Base-by-base conservation (phyloP, 2,329 filamentous ascomycete species). In the Nothomitra cinnamomea region DNA sequence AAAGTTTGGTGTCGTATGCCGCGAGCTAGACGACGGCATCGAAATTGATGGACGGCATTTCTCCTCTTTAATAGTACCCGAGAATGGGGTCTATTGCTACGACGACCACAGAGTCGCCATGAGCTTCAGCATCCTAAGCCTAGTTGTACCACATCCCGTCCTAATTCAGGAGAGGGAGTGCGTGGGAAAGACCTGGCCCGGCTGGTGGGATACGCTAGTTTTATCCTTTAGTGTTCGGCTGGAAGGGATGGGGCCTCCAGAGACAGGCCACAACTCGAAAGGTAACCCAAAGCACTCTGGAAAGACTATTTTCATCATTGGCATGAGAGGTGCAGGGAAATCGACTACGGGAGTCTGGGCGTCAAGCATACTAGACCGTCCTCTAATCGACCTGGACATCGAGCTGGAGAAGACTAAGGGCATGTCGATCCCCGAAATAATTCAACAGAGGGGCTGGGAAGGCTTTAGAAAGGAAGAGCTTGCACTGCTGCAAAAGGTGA, bases 61-160 rank as follows among this genome's bases (percentile, higher is more conserved):
- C 43, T 64, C 74, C 41, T 67, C 72, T 4, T 66, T 76, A 47
- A 65, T 70, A 17, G 70, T 78, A 35, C 82, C 85, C 1, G 65
- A 70, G n/a, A 75, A 72, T 7, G 81, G 84, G 28, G 77, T 98
- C 43, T 83, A 85, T 69, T 96, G 90, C 70, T 98, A 96, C 60
- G 92, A 98, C 64, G 92, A 98, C 63, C 92, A 98, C 66, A 85
- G 92, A 56, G 88, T 98, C 12, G 92, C 92, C 22, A 98, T 98
- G 88, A 95, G 90, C 68, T 95, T 98, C 69, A 92, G 88, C 59
- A 88, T 98, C 5, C 73, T 98, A 15, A 80, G 87, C 12, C 71
- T 87, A 17, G 78, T 83, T 28, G 77, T 84, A 0, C 82, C 85
- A 1, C 68, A 78, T 6, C 77, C 86, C 0, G 83, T 87, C 0